These are phyloP conservation scores for Fagus crenata DNA, from an alignment of 306 rosid species.

Conservation along the genomic window DNA sequence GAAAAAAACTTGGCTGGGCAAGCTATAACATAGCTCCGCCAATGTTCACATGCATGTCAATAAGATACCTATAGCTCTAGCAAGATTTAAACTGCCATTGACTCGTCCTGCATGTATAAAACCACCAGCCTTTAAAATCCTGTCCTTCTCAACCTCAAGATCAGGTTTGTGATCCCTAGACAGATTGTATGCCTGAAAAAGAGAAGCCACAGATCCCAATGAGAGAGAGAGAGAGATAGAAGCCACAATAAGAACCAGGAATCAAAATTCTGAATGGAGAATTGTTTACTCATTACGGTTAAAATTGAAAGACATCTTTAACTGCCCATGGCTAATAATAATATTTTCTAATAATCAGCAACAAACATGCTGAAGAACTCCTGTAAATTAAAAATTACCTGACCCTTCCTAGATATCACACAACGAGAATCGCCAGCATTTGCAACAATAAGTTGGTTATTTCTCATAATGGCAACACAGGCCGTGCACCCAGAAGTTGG, in stretches of 20 bases:
- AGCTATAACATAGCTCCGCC: too few relatives aligned
- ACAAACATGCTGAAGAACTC: slow-evolving; percentile 23
- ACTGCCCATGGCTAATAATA: not conserved
- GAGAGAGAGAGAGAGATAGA: not conserved
- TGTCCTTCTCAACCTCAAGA: slow-evolving; percentile 86
- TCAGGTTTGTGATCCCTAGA: slow-evolving; percentile 97
- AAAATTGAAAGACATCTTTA: not conserved
- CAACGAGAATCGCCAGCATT: slow-evolving; percentile 99
- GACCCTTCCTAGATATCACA: slow-evolving; percentile 91
- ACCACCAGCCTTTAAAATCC: slow-evolving; percentile 92
- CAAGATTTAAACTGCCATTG: slow-evolving; percentile 95
- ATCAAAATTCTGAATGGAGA: not conserved
- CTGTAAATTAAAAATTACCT: slow-evolving; percentile 50
- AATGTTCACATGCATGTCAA: slow-evolving; percentile 12
- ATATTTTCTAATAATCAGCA: not conserved
- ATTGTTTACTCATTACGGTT: not conserved
- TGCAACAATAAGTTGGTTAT: slow-evolving; percentile 77
- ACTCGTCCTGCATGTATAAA: slow-evolving; percentile 95
- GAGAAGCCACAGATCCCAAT: slow-evolving; percentile 21
- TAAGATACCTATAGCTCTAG: slow-evolving; percentile 87
- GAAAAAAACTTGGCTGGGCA: too few relatives aligned
- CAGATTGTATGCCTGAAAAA: slow-evolving; percentile 80
- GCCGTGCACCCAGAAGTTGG: slow-evolving; percentile 99
- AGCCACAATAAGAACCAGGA: not conserved
- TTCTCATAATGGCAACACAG: slow-evolving; percentile 84